Evolutionary conservation across 1,139 yeast species (phyloP), one percentile per base, ranked within the genome.

Genomic region (Candida dubliniensis): DNA sequence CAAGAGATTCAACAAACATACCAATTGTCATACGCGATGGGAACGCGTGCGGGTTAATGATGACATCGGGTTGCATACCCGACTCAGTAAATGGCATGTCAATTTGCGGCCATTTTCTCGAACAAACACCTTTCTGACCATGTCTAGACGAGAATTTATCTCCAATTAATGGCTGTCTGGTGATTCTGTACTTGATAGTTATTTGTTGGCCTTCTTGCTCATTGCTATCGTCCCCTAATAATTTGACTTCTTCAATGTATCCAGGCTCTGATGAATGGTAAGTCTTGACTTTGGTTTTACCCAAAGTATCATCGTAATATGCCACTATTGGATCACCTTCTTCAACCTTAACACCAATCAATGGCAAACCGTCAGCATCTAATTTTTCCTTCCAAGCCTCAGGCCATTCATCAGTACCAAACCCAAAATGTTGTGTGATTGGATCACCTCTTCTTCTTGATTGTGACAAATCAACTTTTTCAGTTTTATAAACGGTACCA

Each of bases 11-110:
- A 41, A 93, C 98, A 71, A 93, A 93, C 99, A 93, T 93, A 74
- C 99, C 99, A 67, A 93, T 93, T 23, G 99, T 93, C 99, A 93
- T 93, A 77, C 99, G 95, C 44, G 98, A 91, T 55, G 99, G 99
- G 91, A 93, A 93, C 54, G 98, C 99, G 65, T 93, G 99, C 3
- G 99, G 99, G 64, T 93, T 93, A 60, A 93, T 93, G 60, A 93
- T 93, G 55, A 93, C 88, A 70, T 93, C 99, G 1, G 99, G 99
- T 65, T 88, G 96, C 51, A 93, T 91, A 59, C 99, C 99, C 31
- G 87, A 74, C 69, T 93, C 99, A 52, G 90, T 81, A 71, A 93
- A 93, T 48, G 99, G 99, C 96, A 93, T 84, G 64, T 93, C 99
- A 52, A 87, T 76, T 42, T 89, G 84, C 24, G 98, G 99, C 96